Percentiles rank a stretch among this genome's conserved stretches.
Conservation (phyloP, 768 basidiomycete genomes). For the Termitomyces sp. region DNA sequence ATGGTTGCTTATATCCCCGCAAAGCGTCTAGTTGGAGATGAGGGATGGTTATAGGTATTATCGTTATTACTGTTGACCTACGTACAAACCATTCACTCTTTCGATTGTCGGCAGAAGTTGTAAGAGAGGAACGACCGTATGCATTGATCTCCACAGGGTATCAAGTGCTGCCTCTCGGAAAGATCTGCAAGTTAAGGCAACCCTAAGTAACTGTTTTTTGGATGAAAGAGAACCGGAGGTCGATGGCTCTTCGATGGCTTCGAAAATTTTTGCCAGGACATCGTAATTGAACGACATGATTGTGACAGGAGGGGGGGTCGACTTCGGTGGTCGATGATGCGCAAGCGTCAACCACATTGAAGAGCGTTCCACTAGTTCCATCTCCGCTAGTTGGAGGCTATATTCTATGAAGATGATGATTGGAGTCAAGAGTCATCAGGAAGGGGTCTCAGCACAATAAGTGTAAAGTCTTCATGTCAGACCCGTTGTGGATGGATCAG, state of each 20-base stretch:
- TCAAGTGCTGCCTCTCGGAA: slow-evolving; percentile 8
- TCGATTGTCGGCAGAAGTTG: not conserved
- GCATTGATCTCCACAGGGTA: slow-evolving; percentile 5
- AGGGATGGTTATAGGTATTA: not conserved
- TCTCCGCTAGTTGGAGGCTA: no score
- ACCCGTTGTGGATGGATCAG: no score
- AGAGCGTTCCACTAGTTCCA: no score
- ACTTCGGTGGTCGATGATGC: not conserved
- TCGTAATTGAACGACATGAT: not conserved
- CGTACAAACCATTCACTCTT: not conserved
- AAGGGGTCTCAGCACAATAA: no score
- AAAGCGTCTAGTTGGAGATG: not conserved
- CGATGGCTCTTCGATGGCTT: not conserved
- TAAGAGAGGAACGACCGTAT: not conserved
- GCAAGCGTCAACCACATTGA: not conserved
- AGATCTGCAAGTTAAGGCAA: slow-evolving; percentile 6
- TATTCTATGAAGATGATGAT: no score
- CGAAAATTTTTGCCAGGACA: not conserved
- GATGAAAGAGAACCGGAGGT: not conserved
- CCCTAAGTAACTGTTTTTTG: not conserved
- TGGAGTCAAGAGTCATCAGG: no score
- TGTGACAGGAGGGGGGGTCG: not conserved
- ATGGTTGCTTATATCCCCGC: not conserved
- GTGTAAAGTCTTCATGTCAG: no score
- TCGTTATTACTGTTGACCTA: not conserved